Conservation (phyloP, 139 green algal genomes). For the Diplosphaera chodatii region DNA sequence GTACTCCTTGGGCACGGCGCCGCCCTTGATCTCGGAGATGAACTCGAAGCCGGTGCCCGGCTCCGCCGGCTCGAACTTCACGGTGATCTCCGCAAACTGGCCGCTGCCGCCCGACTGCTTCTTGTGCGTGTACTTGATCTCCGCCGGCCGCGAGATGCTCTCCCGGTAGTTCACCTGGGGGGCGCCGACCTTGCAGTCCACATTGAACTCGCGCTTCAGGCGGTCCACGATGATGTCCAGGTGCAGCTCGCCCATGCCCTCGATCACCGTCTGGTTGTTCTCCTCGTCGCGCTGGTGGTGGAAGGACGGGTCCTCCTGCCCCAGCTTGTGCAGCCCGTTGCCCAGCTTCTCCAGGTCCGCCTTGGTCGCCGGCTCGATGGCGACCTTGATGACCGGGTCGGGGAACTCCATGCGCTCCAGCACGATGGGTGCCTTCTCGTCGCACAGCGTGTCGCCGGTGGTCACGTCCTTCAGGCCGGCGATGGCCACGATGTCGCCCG, state of each 20-base stretch:
- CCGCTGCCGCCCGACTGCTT: constrained; percentile 96
- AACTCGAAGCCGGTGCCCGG: constrained; percentile 93
- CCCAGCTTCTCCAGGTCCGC: constrained; percentile 95
- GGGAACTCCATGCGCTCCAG: constrained; percentile 99
- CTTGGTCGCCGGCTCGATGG: constrained; percentile 98
- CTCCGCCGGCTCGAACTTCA: constrained; percentile 94
- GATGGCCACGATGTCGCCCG: constrained; percentile 96
- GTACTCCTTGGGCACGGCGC: constrained; percentile 96
- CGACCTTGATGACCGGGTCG: constrained; percentile 98
- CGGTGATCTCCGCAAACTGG: constrained; percentile 95
- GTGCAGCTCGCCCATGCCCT: constrained; percentile 99
- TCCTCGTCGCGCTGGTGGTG: constrained; percentile 90
- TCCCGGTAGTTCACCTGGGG: constrained; percentile 99
- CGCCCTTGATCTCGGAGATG: constrained; percentile 93
- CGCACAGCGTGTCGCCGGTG: constrained; percentile 95
- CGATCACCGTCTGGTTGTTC: constrained; percentile 88
- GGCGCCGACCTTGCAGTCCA: constrained; percentile 85
- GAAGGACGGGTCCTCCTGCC: constrained; percentile 97
- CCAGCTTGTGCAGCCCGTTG: constrained; percentile 91
- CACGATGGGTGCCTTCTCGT: constrained; percentile 83
- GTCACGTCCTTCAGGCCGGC: constrained; percentile 92
- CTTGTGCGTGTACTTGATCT: constrained; percentile 96
- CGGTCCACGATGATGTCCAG: constrained; percentile 98
- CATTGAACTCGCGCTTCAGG: constrained; percentile 95
- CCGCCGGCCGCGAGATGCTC: constrained; percentile 70